Base-by-base conservation (phyloP, 2,329 filamentous ascomycete genomes). In the Chalaropsis thielavioides region DNA sequence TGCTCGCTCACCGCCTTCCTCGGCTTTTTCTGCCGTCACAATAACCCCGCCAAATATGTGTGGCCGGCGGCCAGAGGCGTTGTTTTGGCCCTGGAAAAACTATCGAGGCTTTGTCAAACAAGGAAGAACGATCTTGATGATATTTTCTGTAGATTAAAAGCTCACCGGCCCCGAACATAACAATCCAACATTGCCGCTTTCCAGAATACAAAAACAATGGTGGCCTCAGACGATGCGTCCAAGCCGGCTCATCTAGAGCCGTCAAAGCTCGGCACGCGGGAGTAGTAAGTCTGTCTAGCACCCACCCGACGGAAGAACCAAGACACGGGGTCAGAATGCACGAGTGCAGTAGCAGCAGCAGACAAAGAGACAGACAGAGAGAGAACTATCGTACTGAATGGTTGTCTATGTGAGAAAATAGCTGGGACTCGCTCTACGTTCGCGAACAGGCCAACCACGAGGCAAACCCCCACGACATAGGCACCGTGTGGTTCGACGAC, bases 401-500 rank as follows among this genome's bases (percentile, higher is more conserved):
- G 15, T 24, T 62, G 8, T 49, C 49, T 15, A 11, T 56, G 15
- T 19, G 51, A 27, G 15, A 31, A 40, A 41, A 68, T 67, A 92
- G 88, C 76, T 92, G 88, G 88, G 86, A 92, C 74, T 77, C 76
- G 22, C 83, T 90, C 68, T 94, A 95, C 78, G 78, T 80, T 0
- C 80, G 78, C 69, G 88, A 94, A 74, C 79, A 90, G 63, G 73
- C 77, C 67, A 92, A 94, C 76, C 83, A 92, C 74, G 76, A 82
- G 64, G 74, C 82, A 68, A 84, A 95, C 76, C 84, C 89, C 10
- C 76, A 82, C 65, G 89, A 96, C 78, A 87, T 87, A 67, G 92
- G 92, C 69, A 95, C 91, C 38, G 85, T 94, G 71, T 99, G 94
- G 94, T 99, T 99, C 81, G 88, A 91, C 73, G 94, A 97, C 76